Base-by-base conservation (phyloP, 345 rosid genomes). In the Pugionium cornutum region DNA sequence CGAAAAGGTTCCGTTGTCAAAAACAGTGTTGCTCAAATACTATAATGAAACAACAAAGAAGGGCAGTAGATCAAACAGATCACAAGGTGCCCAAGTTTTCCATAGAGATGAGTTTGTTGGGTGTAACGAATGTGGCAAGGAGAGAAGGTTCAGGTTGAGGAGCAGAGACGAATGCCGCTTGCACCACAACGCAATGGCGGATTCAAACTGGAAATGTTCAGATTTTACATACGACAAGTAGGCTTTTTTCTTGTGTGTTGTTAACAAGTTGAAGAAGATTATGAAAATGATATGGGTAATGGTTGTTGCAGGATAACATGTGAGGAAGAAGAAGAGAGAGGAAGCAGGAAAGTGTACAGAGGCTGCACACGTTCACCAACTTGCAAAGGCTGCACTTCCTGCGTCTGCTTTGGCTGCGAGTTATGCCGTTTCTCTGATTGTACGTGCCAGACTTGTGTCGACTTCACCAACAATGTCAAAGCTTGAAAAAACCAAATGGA, bases 381-480 rank as follows among this genome's bases (percentile, higher is more conserved):
- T 6, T 94, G 99, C 81, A 84, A 85, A 71, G 97, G 99, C 2
- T 94, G 99, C 83, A 94, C 97, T 32, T 86, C 97, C 37, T 94
- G 97, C 39, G 97, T 94, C 31, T 94, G 99, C 81, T 90, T 90
- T 25, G 99, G 99, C 44, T 88, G 99, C 58, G 85, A 82, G 29
- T 79, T 86, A 66, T 90, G 99, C 47, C 95, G 97, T 7, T 90
- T 88, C 83, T 57, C 87, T 0, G 96, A 94, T 43, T 94, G 99
- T 78, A 84, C 77, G 80, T 94, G 96, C 88, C 99, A 91, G 82
- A 90, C 88, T 39, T 94, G 99, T 85, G 78, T 68, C 0, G 99
- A 94, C 78, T 91, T 91, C 79, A 88, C 89, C 68, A 47, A 64
- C 74, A 74, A 60, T 64, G 3, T 46, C 53, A 51, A 71, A 64